These are phyloP conservation scores for Pontederia paniculata DNA, from an alignment of 176 grass and related monocot genomes.

Conservation along the genomic window DNA sequence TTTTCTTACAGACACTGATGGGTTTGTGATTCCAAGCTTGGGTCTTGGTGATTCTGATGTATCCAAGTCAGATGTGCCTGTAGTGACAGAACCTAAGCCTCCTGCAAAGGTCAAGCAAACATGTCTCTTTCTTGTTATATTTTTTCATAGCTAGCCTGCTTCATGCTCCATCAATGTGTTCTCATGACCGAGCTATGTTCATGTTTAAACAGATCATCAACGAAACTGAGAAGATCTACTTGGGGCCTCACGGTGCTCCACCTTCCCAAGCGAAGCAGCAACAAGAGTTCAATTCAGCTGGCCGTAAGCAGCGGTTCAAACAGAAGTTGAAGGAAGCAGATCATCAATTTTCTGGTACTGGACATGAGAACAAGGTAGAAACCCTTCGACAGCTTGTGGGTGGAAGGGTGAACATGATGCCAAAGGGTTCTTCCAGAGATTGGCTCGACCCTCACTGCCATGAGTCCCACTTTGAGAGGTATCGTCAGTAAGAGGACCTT, in stretches of 20 bases:
- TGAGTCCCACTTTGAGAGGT: conserved; percentile 73
- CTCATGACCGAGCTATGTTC: background rate
- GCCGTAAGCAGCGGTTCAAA: conserved; percentile 36
- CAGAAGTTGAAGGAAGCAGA: conserved; percentile 56
- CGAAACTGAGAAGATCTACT: conserved; percentile 67
- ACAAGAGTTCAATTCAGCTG: conserved; percentile 28
- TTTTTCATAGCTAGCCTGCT: background rate
- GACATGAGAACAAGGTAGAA: conserved; percentile 37
- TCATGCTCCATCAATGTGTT: background rate
- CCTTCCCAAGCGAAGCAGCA: conserved; percentile 64
- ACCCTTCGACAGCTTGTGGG: conserved; percentile 46
- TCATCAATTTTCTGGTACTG: conserved; percentile 31
- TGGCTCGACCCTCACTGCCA: conserved; percentile 38
- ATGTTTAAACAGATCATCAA: conserved; percentile 34
- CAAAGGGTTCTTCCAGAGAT: conserved; percentile 42
- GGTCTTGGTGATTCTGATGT: conserved; percentile 47
- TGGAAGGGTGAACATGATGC: conserved; percentile 25
- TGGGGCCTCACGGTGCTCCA: conserved; percentile 78
- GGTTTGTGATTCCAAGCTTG: conserved; percentile 85
- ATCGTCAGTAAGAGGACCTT: conserved; percentile 21
- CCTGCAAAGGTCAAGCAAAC: conserved; percentile 37
- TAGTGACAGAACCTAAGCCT: conserved; percentile 39
- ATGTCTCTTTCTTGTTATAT: background rate
- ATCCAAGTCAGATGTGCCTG: conserved; percentile 45
- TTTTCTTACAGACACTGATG: conserved; percentile 67